Evolutionary conservation across 2,329 filamentous ascomycete genomes (phyloP).

Genomic region (Sphaerulina musiva): DNA sequence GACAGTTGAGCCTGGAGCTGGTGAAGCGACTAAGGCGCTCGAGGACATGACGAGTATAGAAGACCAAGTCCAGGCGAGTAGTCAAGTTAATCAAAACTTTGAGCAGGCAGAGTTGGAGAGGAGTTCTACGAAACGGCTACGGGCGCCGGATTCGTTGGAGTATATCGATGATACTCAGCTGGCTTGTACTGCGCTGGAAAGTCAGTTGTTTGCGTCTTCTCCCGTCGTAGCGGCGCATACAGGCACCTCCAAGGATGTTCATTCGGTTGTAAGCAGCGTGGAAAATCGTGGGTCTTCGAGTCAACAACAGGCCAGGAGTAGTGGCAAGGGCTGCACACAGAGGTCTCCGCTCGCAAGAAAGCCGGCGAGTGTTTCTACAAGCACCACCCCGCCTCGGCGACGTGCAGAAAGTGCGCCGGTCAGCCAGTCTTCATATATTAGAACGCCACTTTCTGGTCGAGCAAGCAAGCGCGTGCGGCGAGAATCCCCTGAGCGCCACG

Average conservation of each 20-base stretch:
- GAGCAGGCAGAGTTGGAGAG: not conserved
- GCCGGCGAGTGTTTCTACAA: not conserved
- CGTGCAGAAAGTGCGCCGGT: constrained; percentile 1
- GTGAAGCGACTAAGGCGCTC: not conserved
- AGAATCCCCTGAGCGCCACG: not conserved
- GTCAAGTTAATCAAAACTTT: not conserved
- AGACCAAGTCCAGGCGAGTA: constrained; percentile 28
- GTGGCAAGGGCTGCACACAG: not conserved
- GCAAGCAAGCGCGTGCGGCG: constrained; percentile 3
- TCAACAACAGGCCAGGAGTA: not conserved
- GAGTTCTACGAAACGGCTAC: not conserved
- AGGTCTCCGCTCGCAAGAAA: not conserved
- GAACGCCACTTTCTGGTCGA: constrained; percentile 14
- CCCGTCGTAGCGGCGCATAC: constrained; percentile 1
- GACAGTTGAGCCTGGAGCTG: not conserved
- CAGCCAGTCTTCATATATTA: constrained; percentile 26
- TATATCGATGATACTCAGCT: constrained; percentile 41
- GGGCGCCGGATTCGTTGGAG: constrained; percentile 13
- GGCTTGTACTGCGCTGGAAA: constrained; percentile 38
- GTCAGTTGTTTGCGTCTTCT: constrained; percentile 35
- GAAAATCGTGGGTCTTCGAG: not conserved
- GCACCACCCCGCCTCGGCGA: not conserved
- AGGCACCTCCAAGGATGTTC: not conserved
- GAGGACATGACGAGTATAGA: not conserved
- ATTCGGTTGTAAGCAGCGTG: not conserved